Evolutionary conservation across 805 yeast genomes (phyloP).

Genomic region (Blastobotrys parvus): DNA sequence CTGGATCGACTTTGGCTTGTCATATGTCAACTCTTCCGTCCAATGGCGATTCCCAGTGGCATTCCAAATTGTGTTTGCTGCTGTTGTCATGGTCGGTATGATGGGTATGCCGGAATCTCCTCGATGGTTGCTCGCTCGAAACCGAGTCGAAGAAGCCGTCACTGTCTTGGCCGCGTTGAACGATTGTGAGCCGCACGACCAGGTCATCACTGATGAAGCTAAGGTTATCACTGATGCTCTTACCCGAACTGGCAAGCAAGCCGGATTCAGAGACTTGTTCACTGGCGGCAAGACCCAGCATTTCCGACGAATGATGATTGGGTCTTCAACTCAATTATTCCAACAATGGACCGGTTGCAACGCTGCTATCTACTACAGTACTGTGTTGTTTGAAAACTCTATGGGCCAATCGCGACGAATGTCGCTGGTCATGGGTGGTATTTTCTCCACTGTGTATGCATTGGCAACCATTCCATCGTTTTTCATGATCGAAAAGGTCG

Average conservation of each 20-base stretch:
- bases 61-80: conserved; percentile 51
- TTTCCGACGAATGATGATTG: conserved; percentile 50
- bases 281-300: conserved; percentile 51
- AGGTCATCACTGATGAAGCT: conserved; percentile 11
- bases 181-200: conserved; percentile 1
- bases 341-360: conserved; percentile 27
- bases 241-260: conserved; percentile 17
- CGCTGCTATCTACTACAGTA: conserved; percentile 19
- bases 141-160: conserved; percentile 38
- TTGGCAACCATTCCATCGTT: conserved; percentile 28
- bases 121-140: conserved; percentile 67
- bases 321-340: conserved; percentile 50
- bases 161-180: conserved; percentile 44
- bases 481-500: conserved; percentile 32
- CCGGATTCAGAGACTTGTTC: neutral
- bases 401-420: conserved; percentile 10
- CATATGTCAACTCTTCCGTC: conserved; percentile 38
- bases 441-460: conserved; percentile 18
- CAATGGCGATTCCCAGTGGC: conserved; percentile 80
- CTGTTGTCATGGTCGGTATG: conserved; percentile 53
- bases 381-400: conserved; percentile 16
- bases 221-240: conserved; percentile 14
- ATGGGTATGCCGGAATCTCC: conserved; percentile 77
- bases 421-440: conserved; percentile 18
- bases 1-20: conserved; percentile 50